phyloP scores from a whole-genome alignment of 257 asterid species.

The Lithospermum erythrorhizon region DNA sequence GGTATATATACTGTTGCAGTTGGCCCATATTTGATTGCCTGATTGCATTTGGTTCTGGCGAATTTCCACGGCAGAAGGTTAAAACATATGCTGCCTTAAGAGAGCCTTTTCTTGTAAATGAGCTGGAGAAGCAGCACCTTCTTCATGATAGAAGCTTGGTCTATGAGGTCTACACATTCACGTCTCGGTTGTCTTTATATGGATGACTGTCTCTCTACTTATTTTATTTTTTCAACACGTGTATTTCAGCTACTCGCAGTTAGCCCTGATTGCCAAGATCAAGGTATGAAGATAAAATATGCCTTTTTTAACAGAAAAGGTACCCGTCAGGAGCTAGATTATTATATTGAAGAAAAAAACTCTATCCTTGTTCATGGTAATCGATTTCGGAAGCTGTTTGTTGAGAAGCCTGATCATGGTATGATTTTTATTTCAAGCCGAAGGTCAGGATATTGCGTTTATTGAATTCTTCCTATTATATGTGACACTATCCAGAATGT shows the following conservation, averaged over 20 bases:
- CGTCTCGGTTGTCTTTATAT: too few species aligned
- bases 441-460: too few species aligned
- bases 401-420: conserved; percentile 95
- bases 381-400: conserved; percentile 90
- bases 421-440: conserved; percentile 12
- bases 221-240: conserved; percentile 6
- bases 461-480: too few species aligned
- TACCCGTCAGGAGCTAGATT: conserved; percentile 72
- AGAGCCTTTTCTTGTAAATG: conserved; percentile 91
- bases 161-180: conserved; percentile 75
- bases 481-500: too few species aligned
- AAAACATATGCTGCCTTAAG: conserved; percentile 81
- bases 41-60: conserved; percentile 81
- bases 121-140: conserved; percentile 77
- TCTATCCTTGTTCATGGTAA: conserved; percentile 80
- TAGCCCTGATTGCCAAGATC: conserved; percentile 83
- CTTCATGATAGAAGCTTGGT: conserved; percentile 88
- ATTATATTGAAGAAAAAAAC: conserved; percentile 85
- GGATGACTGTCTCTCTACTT: neutral
- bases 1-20: conserved; percentile 28
- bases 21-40: conserved; percentile 94
- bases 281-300: too few species aligned
- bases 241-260: conserved; percentile 62
- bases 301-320: conserved; percentile 70
- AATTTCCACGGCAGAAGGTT: conserved; percentile 76